These are phyloP conservation scores for Globisporangium nagaii DNA, from an alignment of 352 stramenopile species.

Conservation along the genomic window DNA sequence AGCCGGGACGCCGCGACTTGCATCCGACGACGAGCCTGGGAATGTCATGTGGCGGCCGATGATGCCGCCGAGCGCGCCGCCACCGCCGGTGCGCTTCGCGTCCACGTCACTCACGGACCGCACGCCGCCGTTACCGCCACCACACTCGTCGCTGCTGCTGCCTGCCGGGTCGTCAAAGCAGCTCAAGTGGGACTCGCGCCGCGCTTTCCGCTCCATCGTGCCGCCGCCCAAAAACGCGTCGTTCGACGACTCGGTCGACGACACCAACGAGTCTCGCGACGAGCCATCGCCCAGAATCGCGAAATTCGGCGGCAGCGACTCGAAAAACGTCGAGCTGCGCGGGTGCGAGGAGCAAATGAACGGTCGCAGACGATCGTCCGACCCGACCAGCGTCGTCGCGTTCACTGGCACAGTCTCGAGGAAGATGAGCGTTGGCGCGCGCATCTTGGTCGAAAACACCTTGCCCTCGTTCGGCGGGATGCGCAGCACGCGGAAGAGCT, in stretches of 20 bases:
- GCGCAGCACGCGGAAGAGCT: slow-evolving; percentile 66
- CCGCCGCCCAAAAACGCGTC: slow-evolving; percentile 16
- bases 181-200: slow-evolving; percentile 22
- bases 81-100: too few species aligned
- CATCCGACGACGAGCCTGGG: background rate
- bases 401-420: slow-evolving; percentile 65
- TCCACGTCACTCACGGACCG: too few species aligned
- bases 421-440: slow-evolving; percentile 71
- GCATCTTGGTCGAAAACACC: slow-evolving; percentile 85
- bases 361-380: slow-evolving; percentile 33
- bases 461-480: slow-evolving; percentile 73
- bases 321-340: slow-evolving; percentile 61
- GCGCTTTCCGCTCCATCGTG: background rate
- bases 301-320: slow-evolving; percentile 22
- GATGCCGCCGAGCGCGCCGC: background rate
- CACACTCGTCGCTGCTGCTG: background rate
- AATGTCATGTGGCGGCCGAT: slow-evolving; percentile 23
- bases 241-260: slow-evolving; percentile 20
- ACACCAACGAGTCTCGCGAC: slow-evolving; percentile 25
- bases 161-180: background rate
- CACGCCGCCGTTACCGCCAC: background rate
- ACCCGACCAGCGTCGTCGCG: slow-evolving; percentile 22
- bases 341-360: slow-evolving; percentile 49
- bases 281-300: slow-evolving; percentile 4
- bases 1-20: background rate